Evolutionary conservation across 805 yeast species (phyloP).

Genomic region (Cyberlindnera euphorbiae): DNA sequence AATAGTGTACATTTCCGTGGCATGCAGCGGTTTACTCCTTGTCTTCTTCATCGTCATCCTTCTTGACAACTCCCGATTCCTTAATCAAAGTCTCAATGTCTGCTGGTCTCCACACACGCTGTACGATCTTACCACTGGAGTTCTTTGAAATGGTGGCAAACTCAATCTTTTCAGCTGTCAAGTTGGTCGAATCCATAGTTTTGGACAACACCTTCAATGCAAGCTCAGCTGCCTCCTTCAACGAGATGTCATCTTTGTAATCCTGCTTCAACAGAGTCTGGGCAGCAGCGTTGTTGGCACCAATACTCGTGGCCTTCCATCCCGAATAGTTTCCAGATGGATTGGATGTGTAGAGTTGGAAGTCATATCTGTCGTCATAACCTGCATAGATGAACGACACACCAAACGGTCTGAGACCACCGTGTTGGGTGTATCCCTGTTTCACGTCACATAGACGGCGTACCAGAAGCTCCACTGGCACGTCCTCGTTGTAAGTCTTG

Average conservation of each 20-base stretch:
- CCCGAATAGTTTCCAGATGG: slow-evolving; percentile 98
- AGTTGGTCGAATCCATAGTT: slow-evolving; percentile 84
- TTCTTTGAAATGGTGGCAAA: slow-evolving; percentile 70
- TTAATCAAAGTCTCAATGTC: slow-evolving; percentile 74
- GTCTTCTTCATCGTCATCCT: slow-evolving; percentile 43
- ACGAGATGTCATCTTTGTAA: slow-evolving; percentile 72
- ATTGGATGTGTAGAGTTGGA: slow-evolving; percentile 89
- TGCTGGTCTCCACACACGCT: slow-evolving; percentile 73
- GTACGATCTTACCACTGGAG: slow-evolving; percentile 47
- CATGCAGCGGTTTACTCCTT: too few relatives aligned
- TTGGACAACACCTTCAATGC: slow-evolving; percentile 90
- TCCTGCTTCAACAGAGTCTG: slow-evolving; percentile 95
- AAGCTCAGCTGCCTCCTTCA: slow-evolving; percentile 76
- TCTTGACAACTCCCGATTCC: slow-evolving; percentile 62
- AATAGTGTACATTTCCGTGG: too few relatives aligned
- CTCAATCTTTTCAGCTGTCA: slow-evolving; percentile 88
- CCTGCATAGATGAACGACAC: slow-evolving; percentile 97
- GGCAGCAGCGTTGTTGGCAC: slow-evolving; percentile 94
- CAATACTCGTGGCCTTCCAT: slow-evolving; percentile 97
- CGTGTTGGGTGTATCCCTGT: slow-evolving; percentile 98
- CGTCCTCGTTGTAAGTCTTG: slow-evolving; percentile 83
- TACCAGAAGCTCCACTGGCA: slow-evolving; percentile 90
- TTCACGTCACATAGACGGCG: slow-evolving; percentile 87
- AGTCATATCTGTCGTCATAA: slow-evolving; percentile 81
- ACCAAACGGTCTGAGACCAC: slow-evolving; percentile 98